phyloP scores from a whole-genome alignment of 2,329 filamentous ascomycete species.

The Blastomyces emzantsi region DNA sequence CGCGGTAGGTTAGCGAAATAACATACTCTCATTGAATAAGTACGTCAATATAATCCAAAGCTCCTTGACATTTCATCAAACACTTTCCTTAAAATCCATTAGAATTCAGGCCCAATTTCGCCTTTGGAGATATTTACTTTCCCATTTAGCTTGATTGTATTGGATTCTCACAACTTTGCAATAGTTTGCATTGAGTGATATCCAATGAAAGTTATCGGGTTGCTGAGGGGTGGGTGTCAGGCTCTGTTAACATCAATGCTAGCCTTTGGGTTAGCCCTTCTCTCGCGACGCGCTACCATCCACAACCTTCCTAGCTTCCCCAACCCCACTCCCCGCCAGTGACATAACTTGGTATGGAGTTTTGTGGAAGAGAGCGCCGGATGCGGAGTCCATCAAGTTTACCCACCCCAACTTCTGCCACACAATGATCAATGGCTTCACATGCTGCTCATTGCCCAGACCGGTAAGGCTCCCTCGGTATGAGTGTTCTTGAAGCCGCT shows the following conservation, averaged over 20 bases:
- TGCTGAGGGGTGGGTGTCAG: background rate
- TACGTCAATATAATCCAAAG: background rate
- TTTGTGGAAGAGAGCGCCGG: background rate
- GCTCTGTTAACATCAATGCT: background rate
- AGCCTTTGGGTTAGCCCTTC: background rate
- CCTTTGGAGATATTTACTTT: no score
- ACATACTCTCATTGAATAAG: background rate
- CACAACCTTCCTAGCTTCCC: background rate
- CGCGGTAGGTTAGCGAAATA: background rate
- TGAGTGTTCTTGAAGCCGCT: background rate
- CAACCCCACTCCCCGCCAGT: background rate
- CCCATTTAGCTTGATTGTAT: no score
- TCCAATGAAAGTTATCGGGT: background rate
- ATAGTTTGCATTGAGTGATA: background rate
- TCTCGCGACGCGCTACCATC: background rate
- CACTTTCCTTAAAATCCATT: background rate
- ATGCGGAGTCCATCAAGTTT: background rate
- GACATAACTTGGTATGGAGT: background rate
- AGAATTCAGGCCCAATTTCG: background rate
- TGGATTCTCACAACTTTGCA: background rate
- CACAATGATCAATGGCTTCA: background rate
- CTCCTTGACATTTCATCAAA: background rate
- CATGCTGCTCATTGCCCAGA: slow-evolving; percentile 2
- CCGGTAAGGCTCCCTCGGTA: background rate
- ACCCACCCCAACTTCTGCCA: background rate